Percentiles rank a stretch among this genome's conserved stretches.
Evolutionary conservation across 352 stramenopile species (phyloP).

Genomic region (Phytophthora sansomeana): DNA sequence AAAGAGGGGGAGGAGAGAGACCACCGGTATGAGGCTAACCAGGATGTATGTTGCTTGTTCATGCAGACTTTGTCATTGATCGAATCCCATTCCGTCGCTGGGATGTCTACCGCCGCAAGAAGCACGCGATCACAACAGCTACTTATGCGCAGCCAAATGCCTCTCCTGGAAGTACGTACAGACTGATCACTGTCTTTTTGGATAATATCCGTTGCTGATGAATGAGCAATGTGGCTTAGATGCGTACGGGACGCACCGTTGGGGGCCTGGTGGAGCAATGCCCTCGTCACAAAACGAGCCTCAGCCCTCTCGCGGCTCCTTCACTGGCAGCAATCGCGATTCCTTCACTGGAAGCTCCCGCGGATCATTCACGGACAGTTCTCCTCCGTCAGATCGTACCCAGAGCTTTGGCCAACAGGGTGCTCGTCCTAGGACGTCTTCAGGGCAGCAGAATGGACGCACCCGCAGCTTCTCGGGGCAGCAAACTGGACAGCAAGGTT

Average conservation of each 20-base stretch:
- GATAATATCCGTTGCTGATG: not conserved
- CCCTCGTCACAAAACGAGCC: constrained; percentile 39
- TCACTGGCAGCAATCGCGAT: constrained; percentile 35
- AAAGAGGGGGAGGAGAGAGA: not conserved
- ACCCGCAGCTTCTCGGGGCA: constrained; percentile 39
- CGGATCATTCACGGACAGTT: constrained; percentile 28
- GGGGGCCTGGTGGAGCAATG: constrained; percentile 64
- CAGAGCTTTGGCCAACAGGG: constrained; percentile 35
- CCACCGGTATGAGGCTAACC: constrained; percentile 4
- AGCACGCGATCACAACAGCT: constrained; percentile 48
- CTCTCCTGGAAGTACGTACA: constrained; percentile 43
- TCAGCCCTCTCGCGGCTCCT: constrained; percentile 31
- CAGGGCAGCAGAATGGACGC: constrained; percentile 31
- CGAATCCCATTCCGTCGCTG: constrained; percentile 82
- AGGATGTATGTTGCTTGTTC: constrained; percentile 13
- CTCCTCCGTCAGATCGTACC: constrained; percentile 27
- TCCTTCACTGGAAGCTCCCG: constrained; percentile 31
- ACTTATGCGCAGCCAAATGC: constrained; percentile 55
- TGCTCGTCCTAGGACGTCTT: constrained; percentile 27
- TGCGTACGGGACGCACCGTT: constrained; percentile 71
- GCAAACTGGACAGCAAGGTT: constrained; percentile 28
- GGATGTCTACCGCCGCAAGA: constrained; percentile 84
- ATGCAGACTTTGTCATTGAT: constrained; percentile 78
- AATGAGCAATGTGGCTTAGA: constrained; percentile 28
- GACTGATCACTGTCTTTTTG: constrained; percentile 1